A percentile compares a stretch with the other conserved stretches of the same genome.
phyloP scores from a whole-genome alignment of 2,329 filamentous ascomycete species.

The Fusarium sp. region DNA sequence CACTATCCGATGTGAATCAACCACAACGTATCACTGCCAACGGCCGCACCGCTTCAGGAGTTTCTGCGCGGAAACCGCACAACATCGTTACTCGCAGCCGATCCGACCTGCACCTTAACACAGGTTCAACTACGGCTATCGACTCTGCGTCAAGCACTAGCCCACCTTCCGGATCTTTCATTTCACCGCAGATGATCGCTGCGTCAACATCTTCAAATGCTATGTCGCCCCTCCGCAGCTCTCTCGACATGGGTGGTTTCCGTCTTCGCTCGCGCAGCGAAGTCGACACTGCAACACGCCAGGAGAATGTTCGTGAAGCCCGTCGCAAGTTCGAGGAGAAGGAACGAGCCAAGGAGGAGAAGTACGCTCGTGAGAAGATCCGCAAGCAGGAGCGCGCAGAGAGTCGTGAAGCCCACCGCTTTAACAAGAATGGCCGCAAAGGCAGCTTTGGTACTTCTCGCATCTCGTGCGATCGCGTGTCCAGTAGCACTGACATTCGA shows the following conservation, averaged over 20 bases:
- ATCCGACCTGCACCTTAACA: slow-evolving; percentile 62
- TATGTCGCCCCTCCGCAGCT: slow-evolving; percentile 68
- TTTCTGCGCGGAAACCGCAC: slow-evolving; percentile 58
- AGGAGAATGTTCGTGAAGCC: slow-evolving; percentile 71
- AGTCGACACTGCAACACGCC: slow-evolving; percentile 66
- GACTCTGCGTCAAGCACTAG: slow-evolving; percentile 47
- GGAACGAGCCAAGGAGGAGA: slow-evolving; percentile 72
- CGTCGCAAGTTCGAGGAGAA: slow-evolving; percentile 74
- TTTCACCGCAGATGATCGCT: slow-evolving; percentile 45
- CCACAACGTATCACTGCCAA: slow-evolving; percentile 45
- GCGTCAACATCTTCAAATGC: slow-evolving; percentile 54
- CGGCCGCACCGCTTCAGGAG: slow-evolving; percentile 48
- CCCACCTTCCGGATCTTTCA: slow-evolving; percentile 47
- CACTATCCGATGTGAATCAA: slow-evolving; percentile 52
- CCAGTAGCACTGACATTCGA: slow-evolving; percentile 51
- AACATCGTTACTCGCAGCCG: slow-evolving; percentile 56
- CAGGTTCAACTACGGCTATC: slow-evolving; percentile 47
- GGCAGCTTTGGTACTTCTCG: slow-evolving; percentile 53
- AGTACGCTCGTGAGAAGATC: slow-evolving; percentile 70
- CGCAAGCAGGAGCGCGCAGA: slow-evolving; percentile 71
- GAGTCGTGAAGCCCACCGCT: slow-evolving; percentile 66
- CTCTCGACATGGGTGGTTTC: slow-evolving; percentile 69
- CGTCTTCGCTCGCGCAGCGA: slow-evolving; percentile 73
- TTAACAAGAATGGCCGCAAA: slow-evolving; percentile 62
- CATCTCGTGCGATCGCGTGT: slow-evolving; percentile 52